Conservation (phyloP, 192 early-diverging fungal genomes). For the Coemansia sp. region DNA sequence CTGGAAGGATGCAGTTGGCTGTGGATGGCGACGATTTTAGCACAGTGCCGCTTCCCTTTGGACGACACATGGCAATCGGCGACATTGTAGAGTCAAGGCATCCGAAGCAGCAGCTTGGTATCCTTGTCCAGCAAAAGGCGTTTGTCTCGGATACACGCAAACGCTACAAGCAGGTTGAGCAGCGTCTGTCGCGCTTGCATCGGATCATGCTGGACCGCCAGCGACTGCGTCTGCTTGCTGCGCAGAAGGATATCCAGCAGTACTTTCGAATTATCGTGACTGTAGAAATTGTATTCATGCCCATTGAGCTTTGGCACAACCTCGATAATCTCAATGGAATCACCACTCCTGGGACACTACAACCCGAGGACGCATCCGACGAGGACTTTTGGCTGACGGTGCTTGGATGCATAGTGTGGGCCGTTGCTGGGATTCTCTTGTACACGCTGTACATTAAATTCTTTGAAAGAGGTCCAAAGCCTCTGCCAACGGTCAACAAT, state of each 20-base stretch:
- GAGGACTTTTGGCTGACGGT: slow-evolving; percentile 46
- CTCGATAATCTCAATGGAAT: slow-evolving; percentile 49
- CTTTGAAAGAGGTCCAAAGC: slow-evolving; percentile 35
- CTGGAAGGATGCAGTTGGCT: not conserved
- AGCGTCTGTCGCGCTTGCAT: slow-evolving; percentile 43
- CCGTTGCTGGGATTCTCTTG: slow-evolving; percentile 22
- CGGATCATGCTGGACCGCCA: slow-evolving; percentile 50
- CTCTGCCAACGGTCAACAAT: slow-evolving; percentile 15
- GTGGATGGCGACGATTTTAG: not conserved
- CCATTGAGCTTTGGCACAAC: slow-evolving; percentile 54
- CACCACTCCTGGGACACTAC: slow-evolving; percentile 41
- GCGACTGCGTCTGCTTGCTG: slow-evolving; percentile 31
- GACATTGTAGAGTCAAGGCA: slow-evolving; percentile 13
- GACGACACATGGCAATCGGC: slow-evolving; percentile 7
- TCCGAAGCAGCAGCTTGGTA: slow-evolving; percentile 1
- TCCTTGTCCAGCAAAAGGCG: slow-evolving; percentile 13
- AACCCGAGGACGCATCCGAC: slow-evolving; percentile 17
- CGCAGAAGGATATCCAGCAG: slow-evolving; percentile 39
- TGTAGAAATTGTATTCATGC: slow-evolving; percentile 42
- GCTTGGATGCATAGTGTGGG: slow-evolving; percentile 43
- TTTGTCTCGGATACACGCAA: slow-evolving; percentile 7
- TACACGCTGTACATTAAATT: slow-evolving; percentile 39
- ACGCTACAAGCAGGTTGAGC: slow-evolving; percentile 41
- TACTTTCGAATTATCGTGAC: slow-evolving; percentile 47
- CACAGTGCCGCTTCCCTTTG: slow-evolving; percentile 8